Percentiles rank a stretch among this genome's conserved stretches.
phyloP scores from a whole-genome alignment of 768 basidiomycete species.

The Suillus clintonianus region DNA sequence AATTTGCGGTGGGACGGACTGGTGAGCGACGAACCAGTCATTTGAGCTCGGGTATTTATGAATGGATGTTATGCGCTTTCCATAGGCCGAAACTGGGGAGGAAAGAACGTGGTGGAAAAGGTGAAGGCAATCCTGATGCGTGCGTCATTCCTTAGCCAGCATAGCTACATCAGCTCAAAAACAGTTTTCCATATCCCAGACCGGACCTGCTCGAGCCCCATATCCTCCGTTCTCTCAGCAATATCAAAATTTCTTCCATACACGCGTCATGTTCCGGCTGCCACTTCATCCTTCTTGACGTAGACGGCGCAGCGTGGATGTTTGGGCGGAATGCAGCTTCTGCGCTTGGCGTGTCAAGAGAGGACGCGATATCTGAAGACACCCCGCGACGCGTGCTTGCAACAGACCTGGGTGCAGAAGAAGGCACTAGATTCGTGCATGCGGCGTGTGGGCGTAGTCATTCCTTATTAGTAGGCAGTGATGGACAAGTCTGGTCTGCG shows the following conservation, averaged over 20 bases:
- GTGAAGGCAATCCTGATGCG: slow-evolving; percentile 43
- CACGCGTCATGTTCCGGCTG: slow-evolving; percentile 78
- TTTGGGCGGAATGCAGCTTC: slow-evolving; percentile 82
- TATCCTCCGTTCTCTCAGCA: slow-evolving; percentile 85
- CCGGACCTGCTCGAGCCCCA: slow-evolving; percentile 88
- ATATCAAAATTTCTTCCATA: slow-evolving; percentile 70
- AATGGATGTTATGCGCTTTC: slow-evolving; percentile 10
- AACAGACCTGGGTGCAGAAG: slow-evolving; percentile 57
- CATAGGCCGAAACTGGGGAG: slow-evolving; percentile 74
- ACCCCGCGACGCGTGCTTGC: slow-evolving; percentile 65
- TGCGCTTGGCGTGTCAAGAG: slow-evolving; percentile 61
- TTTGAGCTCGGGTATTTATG: slow-evolving; percentile 1
- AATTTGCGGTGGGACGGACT: slow-evolving; percentile 86
- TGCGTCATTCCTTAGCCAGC: slow-evolving; percentile 8
- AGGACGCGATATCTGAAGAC: slow-evolving; percentile 70
- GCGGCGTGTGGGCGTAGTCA: slow-evolving; percentile 87
- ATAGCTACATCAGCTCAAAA: not conserved
- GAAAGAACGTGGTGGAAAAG: slow-evolving; percentile 62
- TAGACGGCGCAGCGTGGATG: slow-evolving; percentile 82
- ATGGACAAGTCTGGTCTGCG: slow-evolving; percentile 81
- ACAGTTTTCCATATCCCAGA: slow-evolving; percentile 36
- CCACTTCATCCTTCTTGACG: slow-evolving; percentile 74
- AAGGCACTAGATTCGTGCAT: slow-evolving; percentile 65
- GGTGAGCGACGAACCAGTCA: slow-evolving; percentile 50
- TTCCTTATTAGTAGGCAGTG: slow-evolving; percentile 77